Base-by-base conservation (phyloP, 192 early-diverging fungal species). In the Coemansia sp. region DNA sequence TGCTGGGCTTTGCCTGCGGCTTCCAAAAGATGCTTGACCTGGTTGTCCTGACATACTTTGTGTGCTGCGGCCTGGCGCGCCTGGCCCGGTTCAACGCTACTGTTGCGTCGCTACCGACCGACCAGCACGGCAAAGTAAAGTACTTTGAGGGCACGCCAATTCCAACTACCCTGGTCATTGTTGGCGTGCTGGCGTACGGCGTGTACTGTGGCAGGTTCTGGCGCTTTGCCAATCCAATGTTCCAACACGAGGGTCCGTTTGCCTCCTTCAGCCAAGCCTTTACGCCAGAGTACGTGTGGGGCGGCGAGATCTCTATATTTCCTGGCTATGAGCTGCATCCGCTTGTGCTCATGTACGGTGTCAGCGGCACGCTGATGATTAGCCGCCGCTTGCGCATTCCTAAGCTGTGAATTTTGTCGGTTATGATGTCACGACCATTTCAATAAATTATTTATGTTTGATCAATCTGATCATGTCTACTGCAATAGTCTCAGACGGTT, bases 101-200 rank as follows among this genome's bases (percentile, higher is more conserved):
- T 0, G 87, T 93, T 0, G 90, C 89, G 7, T 81, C 87, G 20
- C 44, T 88, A 58, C 87, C 89, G 15, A 89, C 87, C 31, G 93
- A 93, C 49, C 52, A 44, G n/a, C 80, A 78, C 9, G 93, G 93
- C 37, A 94, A 95, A 60, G 82, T 93, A 37, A 61, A 72, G 26
- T 90, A 90, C 64, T 96, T 94, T 77, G 91, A 96, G 69, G 94
- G 94, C 26, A 92, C 92, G 7, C 94, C 94, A 5, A 95, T 96
- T 49, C 94, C 93, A 2, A 90, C 90, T 1, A 86, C 88, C 7
- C 60, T 95, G 46, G 68, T 71, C 0, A 82, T 95, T 52, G 86
- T 92, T 0, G 87, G 74, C 23, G 47, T 88, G 1, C 65, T 92
- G 40, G 85, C 90, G 1, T 88, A 88, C 62, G 73, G 87, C 34